Base-by-base conservation (phyloP, 257 asterid genomes). In the Leonotis leonurus region DNA sequence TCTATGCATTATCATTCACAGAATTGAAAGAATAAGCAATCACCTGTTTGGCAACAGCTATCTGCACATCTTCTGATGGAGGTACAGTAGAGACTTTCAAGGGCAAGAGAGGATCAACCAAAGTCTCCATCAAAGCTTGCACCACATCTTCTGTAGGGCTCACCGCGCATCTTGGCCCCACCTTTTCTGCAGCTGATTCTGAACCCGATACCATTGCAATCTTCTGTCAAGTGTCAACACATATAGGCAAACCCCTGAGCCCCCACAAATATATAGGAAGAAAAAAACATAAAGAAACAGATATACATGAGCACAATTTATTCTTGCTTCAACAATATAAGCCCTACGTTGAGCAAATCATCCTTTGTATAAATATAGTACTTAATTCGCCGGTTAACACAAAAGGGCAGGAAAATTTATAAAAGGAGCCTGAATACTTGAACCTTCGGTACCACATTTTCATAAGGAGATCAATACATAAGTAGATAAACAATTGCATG, bases 21-120 rank as follows among this genome's bases (percentile, higher is more conserved):
- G 1, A 37, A 22, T 12, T 41, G 9, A 58, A 35, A 25, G 17
- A 12, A 32, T 22, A 11, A 27, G 1, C 3, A 70, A 18, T 40
- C 57, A 86, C 95, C 91, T 83, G 91, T 71, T 78, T 74, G 67
- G 91, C 82, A 27, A 86, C 85, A 17, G 75, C 63, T 25, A 51
- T 72, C 60, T 74, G 83, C 45, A 48, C 50, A 30, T 70, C 51
- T 56, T 64, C 71, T 3, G 79, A 37, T 7, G 84, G 85, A 73
- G 83, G 67, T 37, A 53, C 61, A 56, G 14, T 59, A 33, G 82
- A 69, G 14, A 54, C 29, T 59, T 33, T 66, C 67, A 53, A 35
- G 51, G 89, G 87, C 73, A 82, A 69, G 60, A 66, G 45, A 62
- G 89, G 94, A 58, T 69, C 78, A 65, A 85, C 85, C 66, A 85